Conservation (phyloP, 768 basidiomycete species). For the Kwoniella sp. region DNA sequence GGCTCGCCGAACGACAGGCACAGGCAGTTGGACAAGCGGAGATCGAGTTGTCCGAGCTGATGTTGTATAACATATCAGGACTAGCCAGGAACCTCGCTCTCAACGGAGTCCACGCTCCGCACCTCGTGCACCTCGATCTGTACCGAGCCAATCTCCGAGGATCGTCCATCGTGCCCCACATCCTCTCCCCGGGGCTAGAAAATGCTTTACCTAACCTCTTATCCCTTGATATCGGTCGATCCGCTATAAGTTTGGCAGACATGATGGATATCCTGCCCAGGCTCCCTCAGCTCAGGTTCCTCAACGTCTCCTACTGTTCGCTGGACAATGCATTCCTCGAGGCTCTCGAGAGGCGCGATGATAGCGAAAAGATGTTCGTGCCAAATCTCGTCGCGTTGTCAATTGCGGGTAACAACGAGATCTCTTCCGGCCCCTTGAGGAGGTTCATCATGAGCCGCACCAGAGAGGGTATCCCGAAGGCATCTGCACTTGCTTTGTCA, state of each 20-base stretch:
- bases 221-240: constrained; percentile 34
- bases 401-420: constrained; percentile 22
- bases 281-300: constrained; percentile 27
- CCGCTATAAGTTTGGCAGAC: constrained; percentile 5
- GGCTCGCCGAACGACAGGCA: background rate
- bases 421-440: constrained; percentile 15
- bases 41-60: background rate
- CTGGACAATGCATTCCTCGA: constrained; percentile 32
- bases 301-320: constrained; percentile 38
- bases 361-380: constrained; percentile 7
- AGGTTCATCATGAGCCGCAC: constrained; percentile 13
- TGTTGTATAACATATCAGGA: background rate
- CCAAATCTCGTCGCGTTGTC: constrained; percentile 23
- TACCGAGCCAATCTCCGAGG: constrained; percentile 5
- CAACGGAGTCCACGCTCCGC: constrained; percentile 7
- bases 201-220: constrained; percentile 22
- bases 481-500: background rate
- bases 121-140: constrained; percentile 14
- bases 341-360: constrained; percentile 12
- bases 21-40: background rate
- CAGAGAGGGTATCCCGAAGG: background rate
- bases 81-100: constrained; percentile 6
- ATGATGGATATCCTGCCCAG: constrained; percentile 19
- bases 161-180: background rate
- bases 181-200: constrained; percentile 21